phyloP scores from a whole-genome alignment of 139 green algal species.

The Zygnema circumcarinatum region DNA sequence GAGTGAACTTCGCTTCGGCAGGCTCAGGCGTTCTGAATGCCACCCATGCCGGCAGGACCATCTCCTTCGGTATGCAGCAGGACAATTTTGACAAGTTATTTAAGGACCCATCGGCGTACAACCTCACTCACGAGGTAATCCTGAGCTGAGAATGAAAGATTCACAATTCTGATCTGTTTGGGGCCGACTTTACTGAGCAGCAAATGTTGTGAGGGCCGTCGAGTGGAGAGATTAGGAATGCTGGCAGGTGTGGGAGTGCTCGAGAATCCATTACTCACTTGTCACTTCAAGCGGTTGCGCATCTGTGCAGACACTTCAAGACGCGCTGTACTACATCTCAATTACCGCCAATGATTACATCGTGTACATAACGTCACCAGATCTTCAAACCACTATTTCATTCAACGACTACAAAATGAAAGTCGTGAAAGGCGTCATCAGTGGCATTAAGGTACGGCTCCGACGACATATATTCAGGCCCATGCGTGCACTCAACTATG shows the following conservation, averaged over 20 bases:
- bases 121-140: slow-evolving; percentile 13
- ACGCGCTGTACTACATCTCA: neutral
- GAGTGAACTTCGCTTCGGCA: slow-evolving; percentile 25
- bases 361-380: neutral
- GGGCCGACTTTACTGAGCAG: neutral
- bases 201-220: neutral
- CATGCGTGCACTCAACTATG: too few relatives aligned
- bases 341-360: slow-evolving; percentile 25
- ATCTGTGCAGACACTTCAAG: slow-evolving; percentile 4
- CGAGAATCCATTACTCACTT: too few relatives aligned
- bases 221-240: too few relatives aligned
- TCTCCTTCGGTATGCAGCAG: neutral
- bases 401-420: neutral
- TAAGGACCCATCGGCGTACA: neutral
- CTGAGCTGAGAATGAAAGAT: too few relatives aligned
- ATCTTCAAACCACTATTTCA: neutral
- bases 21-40: slow-evolving; percentile 6
- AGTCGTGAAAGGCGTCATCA: neutral
- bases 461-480: too few relatives aligned
- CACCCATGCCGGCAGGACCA: neutral
- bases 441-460: neutral
- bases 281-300: neutral
- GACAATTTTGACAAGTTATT: neutral
- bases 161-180: neutral
- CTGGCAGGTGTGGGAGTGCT: too few relatives aligned